Percentiles rank a stretch among this genome's conserved stretches.
Conservation (phyloP, 148 eudicot genomes). For the Diospyros lotus region DNA sequence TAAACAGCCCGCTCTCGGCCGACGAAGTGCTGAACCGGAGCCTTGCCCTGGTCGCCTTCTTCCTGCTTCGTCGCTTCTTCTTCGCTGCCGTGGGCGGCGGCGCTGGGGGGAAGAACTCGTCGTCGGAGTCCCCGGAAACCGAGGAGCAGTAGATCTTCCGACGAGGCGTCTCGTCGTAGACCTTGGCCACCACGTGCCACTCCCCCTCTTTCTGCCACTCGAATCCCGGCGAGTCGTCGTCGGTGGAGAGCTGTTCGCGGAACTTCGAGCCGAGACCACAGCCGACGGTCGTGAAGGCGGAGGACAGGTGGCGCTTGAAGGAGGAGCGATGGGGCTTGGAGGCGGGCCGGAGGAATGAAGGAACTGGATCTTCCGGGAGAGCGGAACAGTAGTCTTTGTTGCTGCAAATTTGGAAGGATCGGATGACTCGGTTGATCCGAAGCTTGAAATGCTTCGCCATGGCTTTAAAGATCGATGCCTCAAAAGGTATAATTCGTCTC, state of each 20-base stretch:
- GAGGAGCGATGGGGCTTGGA: conserved; percentile 30
- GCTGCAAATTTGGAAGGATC: conserved; percentile 67
- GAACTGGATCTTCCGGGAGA: conserved; percentile 58
- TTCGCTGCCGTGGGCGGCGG: conserved; percentile 20
- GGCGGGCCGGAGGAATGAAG: conserved; percentile 32
- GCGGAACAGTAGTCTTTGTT: conserved; percentile 52
- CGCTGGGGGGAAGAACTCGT: conserved; percentile 31
- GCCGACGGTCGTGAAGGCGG: conserved; percentile 31
- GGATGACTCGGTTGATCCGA: conserved; percentile 37
- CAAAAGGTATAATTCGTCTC: no score
- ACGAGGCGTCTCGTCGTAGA: conserved; percentile 39
- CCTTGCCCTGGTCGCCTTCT: neutral
- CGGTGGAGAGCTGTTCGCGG: conserved; percentile 15
- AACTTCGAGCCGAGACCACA: conserved; percentile 20
- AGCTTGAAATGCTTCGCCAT: conserved; percentile 60
- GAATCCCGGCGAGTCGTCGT: conserved; percentile 17
- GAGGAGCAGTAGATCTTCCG: conserved; percentile 61
- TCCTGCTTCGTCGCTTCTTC: conserved; percentile 22
- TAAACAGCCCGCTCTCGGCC: conserved; percentile 33
- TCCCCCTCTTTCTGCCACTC: conserved; percentile 44
- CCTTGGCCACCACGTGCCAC: conserved; percentile 58
- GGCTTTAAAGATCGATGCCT: neutral
- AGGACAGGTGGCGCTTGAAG: conserved; percentile 41
- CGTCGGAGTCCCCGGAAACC: conserved; percentile 23
- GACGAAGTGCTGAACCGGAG: conserved; percentile 39